phyloP scores from a whole-genome alignment of 495 filamentous ascomycete genomes.

The Lasiosphaeriaceae sp. region DNA sequence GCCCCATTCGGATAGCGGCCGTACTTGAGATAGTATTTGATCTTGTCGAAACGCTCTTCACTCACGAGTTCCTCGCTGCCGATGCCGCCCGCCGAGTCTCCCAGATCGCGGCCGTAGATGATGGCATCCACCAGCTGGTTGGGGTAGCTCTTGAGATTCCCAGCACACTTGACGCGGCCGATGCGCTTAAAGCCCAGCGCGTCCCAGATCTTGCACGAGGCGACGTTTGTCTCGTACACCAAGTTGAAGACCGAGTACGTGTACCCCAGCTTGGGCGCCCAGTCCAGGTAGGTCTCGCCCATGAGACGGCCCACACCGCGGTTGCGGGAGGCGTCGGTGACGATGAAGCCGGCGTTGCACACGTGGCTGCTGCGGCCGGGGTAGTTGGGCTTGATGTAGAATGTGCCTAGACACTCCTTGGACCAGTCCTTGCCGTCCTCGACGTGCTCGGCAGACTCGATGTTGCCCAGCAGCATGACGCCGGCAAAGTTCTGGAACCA shows the following conservation, averaged over 20 bases:
- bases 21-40: constrained; percentile 93
- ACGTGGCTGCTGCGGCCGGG: constrained; percentile 93
- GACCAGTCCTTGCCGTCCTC: constrained; percentile 76
- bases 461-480: constrained; percentile 85
- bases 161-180: constrained; percentile 83
- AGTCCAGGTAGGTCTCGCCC: constrained; percentile 92
- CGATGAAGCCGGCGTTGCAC: constrained; percentile 93
- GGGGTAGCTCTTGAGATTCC: constrained; percentile 76
- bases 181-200: constrained; percentile 97
- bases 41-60: constrained; percentile 98
- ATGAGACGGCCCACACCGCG: constrained; percentile 86
- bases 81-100: constrained; percentile 33
- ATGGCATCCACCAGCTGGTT: constrained; percentile 87
- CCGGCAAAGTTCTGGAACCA: constrained; percentile 97
- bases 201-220: constrained; percentile 94
- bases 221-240: constrained; percentile 96
- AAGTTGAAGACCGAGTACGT: constrained; percentile 97
- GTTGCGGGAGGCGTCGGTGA: constrained; percentile 85
- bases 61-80: constrained; percentile 81
- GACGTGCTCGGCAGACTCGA: constrained; percentile 54
- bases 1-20: constrained; percentile 90
- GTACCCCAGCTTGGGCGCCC: constrained; percentile 91
- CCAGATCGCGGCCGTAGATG: constrained; percentile 87
- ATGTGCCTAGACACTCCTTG: constrained; percentile 83
- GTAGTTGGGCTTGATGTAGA: constrained; percentile 97